Evolutionary conservation across 2,329 filamentous ascomycete genomes (phyloP).

Genomic region (Botrytis aclada): DNA sequence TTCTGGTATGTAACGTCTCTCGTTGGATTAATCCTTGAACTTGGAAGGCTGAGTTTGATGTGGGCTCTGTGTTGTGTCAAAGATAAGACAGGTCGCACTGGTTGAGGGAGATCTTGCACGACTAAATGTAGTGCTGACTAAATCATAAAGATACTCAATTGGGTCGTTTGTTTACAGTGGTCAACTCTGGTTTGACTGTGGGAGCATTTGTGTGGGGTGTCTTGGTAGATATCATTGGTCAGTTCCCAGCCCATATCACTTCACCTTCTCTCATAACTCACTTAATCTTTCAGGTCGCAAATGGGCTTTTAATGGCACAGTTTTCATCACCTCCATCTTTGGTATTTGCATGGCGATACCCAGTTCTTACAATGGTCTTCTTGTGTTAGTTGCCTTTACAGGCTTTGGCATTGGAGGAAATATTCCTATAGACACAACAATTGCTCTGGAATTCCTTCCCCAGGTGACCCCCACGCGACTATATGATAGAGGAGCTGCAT

Average conservation of each 20-base stretch:
- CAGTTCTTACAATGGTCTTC: slow-evolving; percentile 25
- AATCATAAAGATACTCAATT: slow-evolving; percentile 21
- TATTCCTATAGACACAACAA: slow-evolving; percentile 35
- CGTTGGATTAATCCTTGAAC: not conserved
- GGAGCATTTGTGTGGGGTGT: slow-evolving; percentile 31
- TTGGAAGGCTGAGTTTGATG: not conserved
- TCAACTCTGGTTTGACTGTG: slow-evolving; percentile 27
- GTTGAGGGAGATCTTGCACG: not conserved
- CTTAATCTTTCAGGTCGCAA: slow-evolving; percentile 23
- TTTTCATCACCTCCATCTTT: slow-evolving; percentile 27
- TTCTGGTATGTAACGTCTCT: slow-evolving; percentile 16
- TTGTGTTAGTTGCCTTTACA: slow-evolving; percentile 25
- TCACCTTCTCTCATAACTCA: not conserved
- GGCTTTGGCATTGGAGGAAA: slow-evolving; percentile 34
- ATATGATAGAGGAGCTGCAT: not conserved
- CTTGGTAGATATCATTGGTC: slow-evolving; percentile 32
- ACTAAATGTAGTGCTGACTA: not conserved
- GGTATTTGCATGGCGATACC: slow-evolving; percentile 27
- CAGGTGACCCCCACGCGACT: slow-evolving; percentile 20
- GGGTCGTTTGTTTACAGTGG: slow-evolving; percentile 27
- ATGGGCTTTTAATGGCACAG: slow-evolving; percentile 33
- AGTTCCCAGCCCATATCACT: not conserved
- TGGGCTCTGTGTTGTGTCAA: not conserved
- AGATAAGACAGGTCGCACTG: not conserved
- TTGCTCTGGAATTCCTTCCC: slow-evolving; percentile 33